These are phyloP conservation scores for Annulohypoxylon bovei DNA, from an alignment of 495 filamentous ascomycete genomes.

Conservation along the genomic window DNA sequence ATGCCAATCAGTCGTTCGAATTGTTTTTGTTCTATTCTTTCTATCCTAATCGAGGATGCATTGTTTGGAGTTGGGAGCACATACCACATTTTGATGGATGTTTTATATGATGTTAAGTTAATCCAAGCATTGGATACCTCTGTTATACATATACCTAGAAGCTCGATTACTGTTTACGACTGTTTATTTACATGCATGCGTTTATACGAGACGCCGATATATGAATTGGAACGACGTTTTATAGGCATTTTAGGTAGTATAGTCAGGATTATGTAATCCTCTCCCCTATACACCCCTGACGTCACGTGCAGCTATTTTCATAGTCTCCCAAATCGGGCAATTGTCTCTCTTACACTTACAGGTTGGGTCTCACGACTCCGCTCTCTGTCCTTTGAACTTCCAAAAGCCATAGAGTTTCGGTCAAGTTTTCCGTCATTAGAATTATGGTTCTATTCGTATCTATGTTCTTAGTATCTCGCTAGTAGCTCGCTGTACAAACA, in stretches of 20 bases:
- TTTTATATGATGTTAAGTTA: background rate
- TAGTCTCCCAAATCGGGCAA: background rate
- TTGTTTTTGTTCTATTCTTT: background rate
- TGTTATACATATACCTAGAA: conserved; percentile 2
- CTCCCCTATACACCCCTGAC: background rate
- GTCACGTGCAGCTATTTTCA: background rate
- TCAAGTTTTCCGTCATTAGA: background rate
- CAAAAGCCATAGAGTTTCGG: background rate
- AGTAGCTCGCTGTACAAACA: background rate
- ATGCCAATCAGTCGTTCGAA: background rate
- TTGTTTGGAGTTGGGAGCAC: conserved; percentile 26
- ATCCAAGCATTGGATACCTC: conserved; percentile 4
- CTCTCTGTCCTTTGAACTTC: background rate
- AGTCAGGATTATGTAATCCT: background rate
- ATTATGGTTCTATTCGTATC: background rate
- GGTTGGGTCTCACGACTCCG: background rate
- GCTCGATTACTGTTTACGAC: background rate
- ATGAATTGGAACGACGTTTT: background rate
- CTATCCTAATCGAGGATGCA: conserved; percentile 11
- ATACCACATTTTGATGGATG: background rate
- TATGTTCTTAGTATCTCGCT: background rate
- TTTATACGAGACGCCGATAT: background rate
- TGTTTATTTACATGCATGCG: background rate
- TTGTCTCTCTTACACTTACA: background rate
- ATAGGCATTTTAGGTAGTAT: background rate